phyloP scores from a whole-genome alignment of 1,139 yeast species.

The Nadsonia starkeyi-henricii region DNA sequence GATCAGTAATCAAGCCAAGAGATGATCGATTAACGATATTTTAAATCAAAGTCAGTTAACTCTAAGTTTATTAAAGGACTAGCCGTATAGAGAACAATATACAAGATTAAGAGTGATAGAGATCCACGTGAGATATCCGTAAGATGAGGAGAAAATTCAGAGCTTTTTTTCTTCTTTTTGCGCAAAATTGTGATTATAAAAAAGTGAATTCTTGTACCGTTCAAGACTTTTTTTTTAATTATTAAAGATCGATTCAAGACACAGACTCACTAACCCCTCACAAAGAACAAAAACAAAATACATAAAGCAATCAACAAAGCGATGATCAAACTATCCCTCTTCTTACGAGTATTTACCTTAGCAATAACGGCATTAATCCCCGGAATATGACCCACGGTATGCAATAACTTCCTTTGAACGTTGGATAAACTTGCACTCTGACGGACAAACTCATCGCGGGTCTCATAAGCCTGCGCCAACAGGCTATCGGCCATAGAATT shows the following conservation, averaged over 20 bases:
- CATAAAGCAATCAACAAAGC: slow-evolving; percentile 63
- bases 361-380: slow-evolving; percentile 67
- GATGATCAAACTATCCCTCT: slow-evolving; percentile 75
- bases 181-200: too few species aligned
- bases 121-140: too few species aligned
- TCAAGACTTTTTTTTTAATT: not conserved
- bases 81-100: too few species aligned
- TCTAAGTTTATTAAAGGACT: too few species aligned
- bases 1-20: too few species aligned
- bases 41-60: too few species aligned
- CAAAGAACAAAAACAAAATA: slow-evolving; percentile 52
- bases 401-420: slow-evolving; percentile 52
- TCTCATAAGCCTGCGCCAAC: slow-evolving; percentile 70
- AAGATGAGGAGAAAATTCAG: too few species aligned
- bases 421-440: slow-evolving; percentile 54
- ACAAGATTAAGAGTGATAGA: too few species aligned
- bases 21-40: too few species aligned
- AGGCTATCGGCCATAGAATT: slow-evolving; percentile 67
- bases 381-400: slow-evolving; percentile 56
- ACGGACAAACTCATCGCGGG: slow-evolving; percentile 67
- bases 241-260: not conserved
- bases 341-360: slow-evolving; percentile 76
- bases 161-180: too few species aligned
- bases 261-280: slow-evolving; percentile 24
- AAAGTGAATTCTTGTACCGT: too few species aligned